Conservation (phyloP, 2,329 filamentous ascomycete species). For the Trichoderma semiorbis region DNA sequence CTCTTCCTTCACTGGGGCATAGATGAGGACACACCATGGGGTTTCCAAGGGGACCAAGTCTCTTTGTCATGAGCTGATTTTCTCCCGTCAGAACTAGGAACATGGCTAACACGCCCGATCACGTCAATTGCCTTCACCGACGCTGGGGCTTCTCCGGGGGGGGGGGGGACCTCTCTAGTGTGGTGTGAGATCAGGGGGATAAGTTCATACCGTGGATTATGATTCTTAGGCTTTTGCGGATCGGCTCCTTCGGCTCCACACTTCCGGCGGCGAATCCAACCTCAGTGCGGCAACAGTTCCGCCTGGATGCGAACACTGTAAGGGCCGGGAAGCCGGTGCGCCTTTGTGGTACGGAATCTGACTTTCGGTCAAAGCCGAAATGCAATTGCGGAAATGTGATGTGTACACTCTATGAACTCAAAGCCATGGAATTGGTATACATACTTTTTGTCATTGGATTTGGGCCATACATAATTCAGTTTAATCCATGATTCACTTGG, state of each 20-base stretch:
- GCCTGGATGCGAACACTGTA: too few species aligned
- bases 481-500: background rate
- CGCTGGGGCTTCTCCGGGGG: background rate
- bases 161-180: background rate
- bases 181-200: background rate
- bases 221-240: background rate
- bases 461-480: background rate
- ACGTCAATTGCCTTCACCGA: background rate
- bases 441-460: background rate
- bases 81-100: background rate
- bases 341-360: background rate
- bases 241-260: background rate
- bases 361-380: background rate
- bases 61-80: background rate
- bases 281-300: background rate
- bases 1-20: background rate
- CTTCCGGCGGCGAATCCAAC: background rate
- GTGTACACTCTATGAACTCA: background rate
- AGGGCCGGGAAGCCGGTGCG: background rate
- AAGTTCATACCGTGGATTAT: background rate
- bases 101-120: background rate
- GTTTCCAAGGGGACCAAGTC: background rate
- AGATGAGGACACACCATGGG: background rate
- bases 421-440: too few species aligned
- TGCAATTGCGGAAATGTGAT: background rate